Evolutionary conservation across 2,329 filamentous ascomycete genomes (phyloP).

Genomic region (Scorias spongiosa): DNA sequence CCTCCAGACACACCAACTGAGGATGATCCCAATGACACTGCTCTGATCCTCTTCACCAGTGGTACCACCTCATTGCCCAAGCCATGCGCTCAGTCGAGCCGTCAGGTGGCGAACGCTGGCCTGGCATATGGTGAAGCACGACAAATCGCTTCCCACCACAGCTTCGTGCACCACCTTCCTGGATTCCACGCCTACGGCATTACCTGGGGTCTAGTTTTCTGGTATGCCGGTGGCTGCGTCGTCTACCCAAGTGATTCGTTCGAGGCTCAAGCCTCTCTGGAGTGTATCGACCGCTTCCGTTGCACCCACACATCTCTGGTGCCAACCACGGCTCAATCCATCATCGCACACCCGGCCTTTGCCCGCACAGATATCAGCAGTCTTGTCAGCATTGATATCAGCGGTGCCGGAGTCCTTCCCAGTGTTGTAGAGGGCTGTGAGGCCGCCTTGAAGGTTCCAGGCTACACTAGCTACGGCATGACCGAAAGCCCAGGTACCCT

Average conservation of each 20-base stretch:
- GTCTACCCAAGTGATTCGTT: slow-evolving; percentile 18
- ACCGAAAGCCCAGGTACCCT: slow-evolving; percentile 30
- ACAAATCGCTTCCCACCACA: slow-evolving; percentile 14
- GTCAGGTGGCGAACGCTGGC: slow-evolving; percentile 23
- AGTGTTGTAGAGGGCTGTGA: slow-evolving; percentile 16
- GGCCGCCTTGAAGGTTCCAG: slow-evolving; percentile 14
- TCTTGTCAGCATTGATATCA: slow-evolving; percentile 19
- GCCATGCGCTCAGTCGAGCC: slow-evolving; percentile 28
- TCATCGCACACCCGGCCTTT: slow-evolving; percentile 18
- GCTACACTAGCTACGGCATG: slow-evolving; percentile 28
- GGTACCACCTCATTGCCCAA: slow-evolving; percentile 36
- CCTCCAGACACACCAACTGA: slow-evolving; percentile 18
- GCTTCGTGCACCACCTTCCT: slow-evolving; percentile 17
- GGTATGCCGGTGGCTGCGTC: slow-evolving; percentile 13
- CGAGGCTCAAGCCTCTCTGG: slow-evolving; percentile 18
- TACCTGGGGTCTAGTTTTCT: slow-evolving; percentile 17
- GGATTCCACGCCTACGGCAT: slow-evolving; percentile 20
- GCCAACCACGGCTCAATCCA: slow-evolving; percentile 20
- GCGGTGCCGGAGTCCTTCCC: slow-evolving; percentile 22
- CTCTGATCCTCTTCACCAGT: slow-evolving; percentile 34
- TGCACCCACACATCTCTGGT: slow-evolving; percentile 20
- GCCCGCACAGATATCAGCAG: slow-evolving; percentile 14
- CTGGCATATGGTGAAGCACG: slow-evolving; percentile 13
- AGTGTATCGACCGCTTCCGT: slow-evolving; percentile 17
- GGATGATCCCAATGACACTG: slow-evolving; percentile 15